Conservation (phyloP, 257 asterid species). For the Solanum ossicruentum region DNA sequence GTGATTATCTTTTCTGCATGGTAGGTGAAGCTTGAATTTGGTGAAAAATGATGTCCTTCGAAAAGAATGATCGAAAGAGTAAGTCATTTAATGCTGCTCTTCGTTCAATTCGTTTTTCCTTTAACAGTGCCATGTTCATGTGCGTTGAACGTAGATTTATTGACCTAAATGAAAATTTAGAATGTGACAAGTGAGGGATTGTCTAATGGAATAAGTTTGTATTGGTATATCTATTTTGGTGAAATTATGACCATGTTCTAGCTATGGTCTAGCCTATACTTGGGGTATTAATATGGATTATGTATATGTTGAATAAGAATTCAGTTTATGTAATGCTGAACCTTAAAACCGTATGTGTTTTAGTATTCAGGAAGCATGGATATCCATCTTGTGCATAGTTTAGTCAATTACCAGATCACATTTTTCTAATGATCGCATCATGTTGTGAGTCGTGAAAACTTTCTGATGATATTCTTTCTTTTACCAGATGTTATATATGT, state of each 20-base stretch:
- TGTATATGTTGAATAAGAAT: not conserved
- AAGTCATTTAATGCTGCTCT: constrained; percentile 2
- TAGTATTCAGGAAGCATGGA: not conserved
- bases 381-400: not conserved
- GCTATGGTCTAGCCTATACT: not conserved
- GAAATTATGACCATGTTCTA: not conserved
- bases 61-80: constrained; percentile 82
- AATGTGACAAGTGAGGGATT: not conserved
- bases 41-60: constrained; percentile 53
- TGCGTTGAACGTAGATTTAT: not conserved
- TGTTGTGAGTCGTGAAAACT: not conserved
- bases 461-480: not conserved
- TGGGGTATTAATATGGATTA: not conserved
- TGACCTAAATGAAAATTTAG: not conserved
- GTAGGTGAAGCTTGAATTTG: constrained; percentile 13
- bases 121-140: no score
- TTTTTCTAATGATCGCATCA: not conserved
- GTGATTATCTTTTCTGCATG: not conserved
- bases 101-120: not conserved
- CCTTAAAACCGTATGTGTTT: not conserved
- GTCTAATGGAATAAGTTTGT: not conserved
- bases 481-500: not conserved
- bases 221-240: not conserved
- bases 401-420: not conserved
- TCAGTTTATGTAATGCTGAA: not conserved